These are phyloP conservation scores for Ophiocordyceps australis DNA, from an alignment of 2,329 filamentous ascomycete genomes.

Conservation along the genomic window DNA sequence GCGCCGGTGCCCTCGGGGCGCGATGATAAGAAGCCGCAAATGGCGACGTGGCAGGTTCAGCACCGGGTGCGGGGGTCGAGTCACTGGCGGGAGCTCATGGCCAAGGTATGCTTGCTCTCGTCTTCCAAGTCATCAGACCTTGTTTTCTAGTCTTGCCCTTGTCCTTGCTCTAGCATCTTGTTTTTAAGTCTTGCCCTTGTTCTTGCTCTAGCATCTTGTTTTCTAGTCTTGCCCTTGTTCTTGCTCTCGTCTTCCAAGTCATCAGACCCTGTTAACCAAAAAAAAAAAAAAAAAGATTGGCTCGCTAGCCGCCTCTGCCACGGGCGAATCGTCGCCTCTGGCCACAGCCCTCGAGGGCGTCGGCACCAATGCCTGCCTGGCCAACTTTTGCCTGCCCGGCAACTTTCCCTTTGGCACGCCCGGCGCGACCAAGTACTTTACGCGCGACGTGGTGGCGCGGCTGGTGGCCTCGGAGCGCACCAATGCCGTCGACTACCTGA, in stretches of 20 bases:
- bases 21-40: constrained; percentile 10
- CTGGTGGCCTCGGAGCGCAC: constrained; percentile 11
- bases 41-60: constrained; percentile 14
- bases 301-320: constrained; percentile 5
- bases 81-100: constrained; percentile 17
- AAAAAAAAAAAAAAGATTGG: too few relatives aligned
- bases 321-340: constrained; percentile 9
- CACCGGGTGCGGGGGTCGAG: constrained; percentile 15
- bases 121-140: too few relatives aligned
- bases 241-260: too few relatives aligned
- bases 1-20: constrained; percentile 7
- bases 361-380: constrained; percentile 15
- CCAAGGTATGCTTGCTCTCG: constrained; percentile 17
- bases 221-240: too few relatives aligned
- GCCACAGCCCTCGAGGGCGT: constrained; percentile 12
- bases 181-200: too few relatives aligned
- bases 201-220: too few relatives aligned
- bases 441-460: constrained; percentile 12
- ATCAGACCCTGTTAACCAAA: too few relatives aligned
- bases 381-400: constrained; percentile 15
- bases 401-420: constrained; percentile 20
- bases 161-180: too few relatives aligned
- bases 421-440: constrained; percentile 13
- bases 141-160: too few relatives aligned
- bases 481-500: constrained; percentile 9